Evolutionary conservation across 495 filamentous ascomycete species (phyloP).

Genomic region (Podospora comata): DNA sequence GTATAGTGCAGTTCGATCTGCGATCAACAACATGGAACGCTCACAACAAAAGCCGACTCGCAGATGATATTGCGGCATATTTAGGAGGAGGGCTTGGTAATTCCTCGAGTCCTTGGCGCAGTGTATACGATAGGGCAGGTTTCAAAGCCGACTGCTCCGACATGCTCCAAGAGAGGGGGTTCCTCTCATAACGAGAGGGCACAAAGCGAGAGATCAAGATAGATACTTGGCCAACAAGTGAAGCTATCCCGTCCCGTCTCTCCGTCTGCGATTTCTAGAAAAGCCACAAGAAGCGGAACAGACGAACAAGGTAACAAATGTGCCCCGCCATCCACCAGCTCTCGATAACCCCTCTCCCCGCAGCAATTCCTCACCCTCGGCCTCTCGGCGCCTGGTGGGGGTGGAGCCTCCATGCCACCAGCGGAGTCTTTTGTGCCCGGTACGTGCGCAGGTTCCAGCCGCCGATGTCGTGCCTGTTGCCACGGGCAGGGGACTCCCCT

Average conservation of each 20-base stretch:
- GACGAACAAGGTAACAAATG: not conserved
- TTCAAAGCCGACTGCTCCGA: constrained; percentile 12
- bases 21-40: not conserved
- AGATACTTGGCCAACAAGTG: not conserved
- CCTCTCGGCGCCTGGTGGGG: constrained; percentile 21
- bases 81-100: constrained; percentile 12
- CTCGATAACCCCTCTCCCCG: not conserved
- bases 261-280: constrained; percentile 1
- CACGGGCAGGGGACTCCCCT: not conserved
- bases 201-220: not conserved
- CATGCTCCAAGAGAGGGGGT: not conserved
- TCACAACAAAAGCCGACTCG: constrained; percentile 2
- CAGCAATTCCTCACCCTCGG: constrained; percentile 10
- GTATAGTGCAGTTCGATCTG: not conserved
- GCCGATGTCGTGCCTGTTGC: not conserved
- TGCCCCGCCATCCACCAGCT: not conserved
- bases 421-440: constrained; percentile 1
- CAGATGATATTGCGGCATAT: constrained; percentile 14
- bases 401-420: constrained; percentile 9
- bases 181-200: not conserved
- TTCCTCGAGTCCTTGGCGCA: constrained; percentile 12
- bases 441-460: constrained; percentile 3
- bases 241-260: constrained; percentile 8
- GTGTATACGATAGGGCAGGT: not conserved
- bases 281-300: not conserved